A percentile compares a stretch with the other conserved stretches of the same genome.
Conservation (phyloP, 768 basidiomycete genomes). For the Mycena olivaceomarginata region DNA sequence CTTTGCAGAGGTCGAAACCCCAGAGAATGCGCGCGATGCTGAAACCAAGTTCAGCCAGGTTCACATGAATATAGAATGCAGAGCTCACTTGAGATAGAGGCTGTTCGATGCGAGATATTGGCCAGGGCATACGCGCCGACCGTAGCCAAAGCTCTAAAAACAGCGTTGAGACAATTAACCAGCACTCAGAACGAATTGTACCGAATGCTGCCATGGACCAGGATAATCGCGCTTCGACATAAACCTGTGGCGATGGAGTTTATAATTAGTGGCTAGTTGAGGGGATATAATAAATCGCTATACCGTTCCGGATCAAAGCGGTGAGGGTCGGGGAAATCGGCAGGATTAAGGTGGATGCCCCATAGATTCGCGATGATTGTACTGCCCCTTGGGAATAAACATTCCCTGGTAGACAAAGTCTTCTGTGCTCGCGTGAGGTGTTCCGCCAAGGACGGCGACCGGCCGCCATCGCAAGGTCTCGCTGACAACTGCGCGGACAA, state of each 20-base stretch:
- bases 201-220: conserved; percentile 45
- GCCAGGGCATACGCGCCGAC: conserved; percentile 41
- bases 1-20: conserved; percentile 39
- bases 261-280: too few relatives aligned
- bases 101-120: conserved; percentile 39
- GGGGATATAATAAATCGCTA: not conserved
- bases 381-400: conserved; percentile 61
- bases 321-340: conserved; percentile 42
- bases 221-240: conserved; percentile 43
- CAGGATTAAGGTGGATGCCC: conserved; percentile 43
- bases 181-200: not conserved
- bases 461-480: conserved; percentile 63
- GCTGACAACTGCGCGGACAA: conserved; percentile 60
- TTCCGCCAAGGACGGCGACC: conserved; percentile 57
- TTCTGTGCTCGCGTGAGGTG: conserved; percentile 59
- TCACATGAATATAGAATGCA: not conserved
- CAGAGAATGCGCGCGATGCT: conserved; percentile 44
- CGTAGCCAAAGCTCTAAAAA: conserved; percentile 42
- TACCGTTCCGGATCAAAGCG: conserved; percentile 42
- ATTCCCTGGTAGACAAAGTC: conserved; percentile 63
- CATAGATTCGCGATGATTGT: conserved; percentile 60
- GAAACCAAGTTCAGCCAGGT: not conserved
- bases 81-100: conserved; percentile 35
- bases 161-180: not conserved
- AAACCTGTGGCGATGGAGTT: conserved; percentile 16